Base-by-base conservation (phyloP, 805 yeast genomes). In the Danielia reshetovae region DNA sequence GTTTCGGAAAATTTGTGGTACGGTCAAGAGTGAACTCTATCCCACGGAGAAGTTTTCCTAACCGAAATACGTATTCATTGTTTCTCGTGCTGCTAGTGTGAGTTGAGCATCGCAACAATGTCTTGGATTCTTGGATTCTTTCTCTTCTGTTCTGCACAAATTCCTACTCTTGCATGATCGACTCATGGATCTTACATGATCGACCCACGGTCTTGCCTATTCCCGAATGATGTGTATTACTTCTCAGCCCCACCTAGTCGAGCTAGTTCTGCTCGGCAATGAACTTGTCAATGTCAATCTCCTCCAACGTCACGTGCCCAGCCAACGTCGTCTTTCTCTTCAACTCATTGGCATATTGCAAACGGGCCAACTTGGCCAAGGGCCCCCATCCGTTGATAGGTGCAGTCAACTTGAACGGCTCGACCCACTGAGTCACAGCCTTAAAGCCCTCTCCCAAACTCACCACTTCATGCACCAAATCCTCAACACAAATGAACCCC, bases 401-500 rank as follows among this genome's bases (percentile, higher is more conserved):
- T 23, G 79, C 70, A 43, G 72, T 79, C 50, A 85, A 68, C 49
- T 72, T 66, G 65, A 85, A 83, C 24, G 94, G 93, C 39, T 73
- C 69, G 49, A 85, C 55, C 70, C 86, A 84, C 48, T 69, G 66
- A 40, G 73, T 66, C 38, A 78, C 76, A 18, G 60, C 60, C 48
- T 78, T 76, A 66, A 85, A 85, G 42, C 72, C 62, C 17, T 77
- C 85, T 13, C 87, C 84, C 47, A 82, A 51, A 12, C 78, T 57
- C 14, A 66, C 68, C 35, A 85, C 69, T 60, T 84, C 90, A 52
- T 80, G 86, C 35, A 85, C 75, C 37, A 85, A 68, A 60, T 85
- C 94, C 64, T 85, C 93, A 13, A 82, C 73, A 75, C 94, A 85
- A 43, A 85, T 77, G 40, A 81, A 65, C 18, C 90, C 88, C 35